Base-by-base conservation (phyloP, 1,284 basidiomycete genomes). In the Sphaerobolus stellatus region DNA sequence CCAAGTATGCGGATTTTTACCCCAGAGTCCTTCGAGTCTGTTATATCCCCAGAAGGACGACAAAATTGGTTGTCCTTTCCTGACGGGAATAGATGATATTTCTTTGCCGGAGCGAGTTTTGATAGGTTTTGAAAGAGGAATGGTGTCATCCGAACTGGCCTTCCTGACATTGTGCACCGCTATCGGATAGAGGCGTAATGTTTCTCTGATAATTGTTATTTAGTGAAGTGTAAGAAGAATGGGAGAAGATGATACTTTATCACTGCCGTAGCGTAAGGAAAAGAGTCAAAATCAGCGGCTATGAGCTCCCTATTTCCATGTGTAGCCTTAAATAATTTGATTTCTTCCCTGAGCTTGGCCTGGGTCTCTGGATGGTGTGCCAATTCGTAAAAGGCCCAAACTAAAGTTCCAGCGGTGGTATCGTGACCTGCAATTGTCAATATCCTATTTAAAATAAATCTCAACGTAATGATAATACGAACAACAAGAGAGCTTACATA, bases 1-100 rank as follows among this genome's bases (percentile, higher is more conserved):
- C 64, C 77, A 83, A 25, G 65, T 64, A 52, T 80, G 65, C 4
- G 80, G 78, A 58, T 82, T 79, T 36, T 75, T 69, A 7, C 81
- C 81, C 64, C 79, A 83, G 30, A 81, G 59, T 20, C 75, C 72
- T 55, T 72, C 73, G 56, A 77, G 75, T 56, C 77, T 71, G 43
- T 77, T 71, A 45, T 77, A 78, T 6, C 64, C 73, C 5, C 69
- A 69, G 38, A 74, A 69, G 4, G 74, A 75, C 4, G 67, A 57
- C 22, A 74, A 66, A 28, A 75, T 59, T 50, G 71, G 69, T 33
- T 64, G 65, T 7, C 71, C 71, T 53, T 74, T 73, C 9, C 67
- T 65, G 41, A 75, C 64, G 20, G 70, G 70, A 6, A 77, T 54
- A 46, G 69, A 61, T 11, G 60, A 59, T 46, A 69, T 61, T 28